These are phyloP conservation scores for Dioszegia hungarica DNA, from an alignment of 768 basidiomycete genomes.

Conservation along the genomic window DNA sequence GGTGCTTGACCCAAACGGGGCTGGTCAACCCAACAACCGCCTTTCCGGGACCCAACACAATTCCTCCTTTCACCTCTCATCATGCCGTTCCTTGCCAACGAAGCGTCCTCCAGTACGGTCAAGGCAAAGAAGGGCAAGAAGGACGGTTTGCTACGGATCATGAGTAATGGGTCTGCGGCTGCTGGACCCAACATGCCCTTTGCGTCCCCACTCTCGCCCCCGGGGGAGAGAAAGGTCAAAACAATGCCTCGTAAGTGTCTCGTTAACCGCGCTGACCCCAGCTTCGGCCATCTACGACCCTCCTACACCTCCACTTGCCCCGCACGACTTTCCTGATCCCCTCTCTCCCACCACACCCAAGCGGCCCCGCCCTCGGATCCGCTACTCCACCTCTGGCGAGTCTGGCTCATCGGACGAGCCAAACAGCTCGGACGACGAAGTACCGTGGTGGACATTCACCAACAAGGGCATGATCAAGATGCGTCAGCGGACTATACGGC, in stretches of 20 bases:
- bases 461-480: conserved; percentile 33
- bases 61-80: background rate
- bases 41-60: background rate
- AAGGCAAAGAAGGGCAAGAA: background rate
- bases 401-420: conserved; percentile 15
- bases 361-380: conserved; percentile 14
- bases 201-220: background rate
- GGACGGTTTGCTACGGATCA: background rate
- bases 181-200: background rate
- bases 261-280: conserved; percentile 5
- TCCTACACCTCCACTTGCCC: conserved; percentile 23
- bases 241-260: conserved; percentile 43
- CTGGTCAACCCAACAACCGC: background rate
- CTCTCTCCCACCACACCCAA: conserved; percentile 4
- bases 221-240: conserved; percentile 17
- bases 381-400: conserved; percentile 22
- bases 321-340: background rate
- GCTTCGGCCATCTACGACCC: conserved; percentile 34
- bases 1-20: too few relatives aligned
- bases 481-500: conserved; percentile 10
- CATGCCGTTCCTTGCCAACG: conserved; percentile 1
- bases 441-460: conserved; percentile 42
- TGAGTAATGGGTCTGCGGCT: conserved; percentile 1
- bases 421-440: conserved; percentile 28
- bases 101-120: conserved; percentile 8